Base-by-base conservation (phyloP, 768 basidiomycete species). In the Mycena crocata region DNA sequence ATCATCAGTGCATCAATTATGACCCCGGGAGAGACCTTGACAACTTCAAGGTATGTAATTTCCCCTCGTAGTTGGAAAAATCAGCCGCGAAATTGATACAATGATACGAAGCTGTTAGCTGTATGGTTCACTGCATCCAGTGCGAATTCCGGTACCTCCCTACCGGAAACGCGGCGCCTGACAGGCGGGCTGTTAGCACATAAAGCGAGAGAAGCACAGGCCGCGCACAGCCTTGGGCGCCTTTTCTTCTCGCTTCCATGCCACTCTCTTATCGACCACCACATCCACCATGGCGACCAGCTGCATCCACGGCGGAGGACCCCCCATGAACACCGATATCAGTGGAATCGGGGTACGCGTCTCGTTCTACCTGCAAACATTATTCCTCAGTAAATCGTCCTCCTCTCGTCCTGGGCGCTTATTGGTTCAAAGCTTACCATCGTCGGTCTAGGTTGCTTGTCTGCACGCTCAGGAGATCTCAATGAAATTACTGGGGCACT, bases 361-460 rank as follows among this genome's bases (percentile, higher is more conserved):
- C 34, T 72, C 69, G 19, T 70, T 72, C 28, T 72, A 70, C 34
- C 57, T 72, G 23, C 71, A 72, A 55, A 70, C 71, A 4, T 35
- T 70, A 4, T 70, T 72, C 42, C 63, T 64, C 40, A 51, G 57
- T 64, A 23, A n/a, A 17, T 35, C 7, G 9, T 31, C 15, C 24
- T 23, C 15, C 9, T 19, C 21, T 45, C 30, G 15, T 17, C 17
- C 26, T 32, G 23, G 13, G 37, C 55, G 48, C 56, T 24, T 24
- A 17, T 10, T 21, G 13, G 17, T 17, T 24, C 24, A 9, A 58
- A 28, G n/a, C n/a, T 24, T 51, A 30, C 57, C 39, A 4, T 4
- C 28, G n/a, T n/a, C 26, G 45, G 15, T 45, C 23, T 51, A 73
- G 72, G 68, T 37, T 72, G 68, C 55, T 56, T 73, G 35, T 68